A percentile compares a stretch with the other conserved stretches of the same genome.
Conservation (phyloP, 2,329 filamentous ascomycete species). For the Rhexocercosporidium sp. region DNA sequence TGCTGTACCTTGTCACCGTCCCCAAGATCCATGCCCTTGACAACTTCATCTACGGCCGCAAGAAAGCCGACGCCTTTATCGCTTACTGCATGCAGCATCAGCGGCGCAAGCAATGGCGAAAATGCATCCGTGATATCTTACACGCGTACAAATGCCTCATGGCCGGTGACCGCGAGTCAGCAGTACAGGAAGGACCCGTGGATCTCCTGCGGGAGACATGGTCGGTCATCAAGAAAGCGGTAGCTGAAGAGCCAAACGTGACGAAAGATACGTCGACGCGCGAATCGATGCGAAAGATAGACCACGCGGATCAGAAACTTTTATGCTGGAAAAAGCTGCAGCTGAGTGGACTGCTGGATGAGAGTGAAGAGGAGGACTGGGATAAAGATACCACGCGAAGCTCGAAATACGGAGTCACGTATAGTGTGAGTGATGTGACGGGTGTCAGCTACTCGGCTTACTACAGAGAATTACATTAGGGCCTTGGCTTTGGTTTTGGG, state of each 20-base stretch:
- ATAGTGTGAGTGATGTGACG: slow-evolving; percentile 15
- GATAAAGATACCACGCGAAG: slow-evolving; percentile 13
- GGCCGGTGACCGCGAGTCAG: slow-evolving; percentile 17
- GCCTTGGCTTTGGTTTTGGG: neutral
- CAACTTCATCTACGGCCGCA: slow-evolving; percentile 17
- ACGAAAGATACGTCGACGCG: slow-evolving; percentile 12
- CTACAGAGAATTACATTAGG: slow-evolving; percentile 13
- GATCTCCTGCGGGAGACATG: slow-evolving; percentile 15
- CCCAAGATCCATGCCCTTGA: slow-evolving; percentile 15
- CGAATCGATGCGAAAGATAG: slow-evolving; percentile 17
- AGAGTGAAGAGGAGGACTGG: slow-evolving; percentile 18
- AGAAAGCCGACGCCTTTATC: slow-evolving; percentile 18
- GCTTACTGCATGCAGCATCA: slow-evolving; percentile 17
- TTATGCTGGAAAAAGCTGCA: slow-evolving; percentile 15
- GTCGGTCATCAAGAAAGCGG: slow-evolving; percentile 14
- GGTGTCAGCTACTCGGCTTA: slow-evolving; percentile 17
- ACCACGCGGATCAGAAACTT: slow-evolving; percentile 16
- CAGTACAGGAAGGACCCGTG: slow-evolving; percentile 14
- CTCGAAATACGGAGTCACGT: slow-evolving; percentile 16
- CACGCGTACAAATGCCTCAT: slow-evolving; percentile 18
- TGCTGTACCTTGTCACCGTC: slow-evolving; percentile 16
- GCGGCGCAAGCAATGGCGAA: slow-evolving; percentile 14
- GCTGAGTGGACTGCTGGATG: slow-evolving; percentile 10
- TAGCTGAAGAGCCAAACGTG: slow-evolving; percentile 6
- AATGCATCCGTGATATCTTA: slow-evolving; percentile 16